These are phyloP conservation scores for Peronospora belbahrii DNA, from an alignment of 352 stramenopile genomes.

Conservation along the genomic window DNA sequence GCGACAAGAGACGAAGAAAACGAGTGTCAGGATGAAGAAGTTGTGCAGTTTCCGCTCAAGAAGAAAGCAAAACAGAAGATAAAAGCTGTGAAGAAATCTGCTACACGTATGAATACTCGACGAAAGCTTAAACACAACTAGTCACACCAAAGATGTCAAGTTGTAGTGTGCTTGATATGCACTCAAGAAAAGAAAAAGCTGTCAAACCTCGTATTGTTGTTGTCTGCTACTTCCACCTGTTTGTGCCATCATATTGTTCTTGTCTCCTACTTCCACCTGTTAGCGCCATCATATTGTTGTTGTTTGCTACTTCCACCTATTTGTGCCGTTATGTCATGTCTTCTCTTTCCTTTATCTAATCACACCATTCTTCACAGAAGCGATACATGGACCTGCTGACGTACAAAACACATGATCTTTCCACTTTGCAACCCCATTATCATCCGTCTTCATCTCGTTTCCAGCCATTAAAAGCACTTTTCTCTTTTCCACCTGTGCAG, in stretches of 20 bases:
- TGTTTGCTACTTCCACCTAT: too few species aligned
- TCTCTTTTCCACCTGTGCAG: conserved; percentile 85
- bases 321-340: too few species aligned
- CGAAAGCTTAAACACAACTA: conserved; percentile 38
- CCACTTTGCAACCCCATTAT: conserved; percentile 70
- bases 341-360: conserved; percentile 49
- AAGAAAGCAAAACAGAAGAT: conserved; percentile 32
- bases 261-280: too few species aligned
- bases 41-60: conserved; percentile 41
- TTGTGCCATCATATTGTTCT: too few species aligned
- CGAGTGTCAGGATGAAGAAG: conserved; percentile 8
- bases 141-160: not conserved
- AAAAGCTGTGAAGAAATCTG: conserved; percentile 8
- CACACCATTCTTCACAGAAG: conserved; percentile 59
- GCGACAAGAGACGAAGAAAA: conserved; percentile 10
- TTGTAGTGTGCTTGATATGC: too few species aligned
- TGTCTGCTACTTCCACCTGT: too few species aligned
- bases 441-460: conserved; percentile 80
- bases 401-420: conserved; percentile 74
- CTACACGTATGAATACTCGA: conserved; percentile 7
- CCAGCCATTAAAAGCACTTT: conserved; percentile 76
- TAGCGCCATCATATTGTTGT: not conserved
- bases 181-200: conserved; percentile 3
- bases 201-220: not conserved
- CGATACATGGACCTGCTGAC: conserved; percentile 65